Conservation (phyloP, 2,329 filamentous ascomycete genomes). For the Allantophomopsis cytisporea region DNA sequence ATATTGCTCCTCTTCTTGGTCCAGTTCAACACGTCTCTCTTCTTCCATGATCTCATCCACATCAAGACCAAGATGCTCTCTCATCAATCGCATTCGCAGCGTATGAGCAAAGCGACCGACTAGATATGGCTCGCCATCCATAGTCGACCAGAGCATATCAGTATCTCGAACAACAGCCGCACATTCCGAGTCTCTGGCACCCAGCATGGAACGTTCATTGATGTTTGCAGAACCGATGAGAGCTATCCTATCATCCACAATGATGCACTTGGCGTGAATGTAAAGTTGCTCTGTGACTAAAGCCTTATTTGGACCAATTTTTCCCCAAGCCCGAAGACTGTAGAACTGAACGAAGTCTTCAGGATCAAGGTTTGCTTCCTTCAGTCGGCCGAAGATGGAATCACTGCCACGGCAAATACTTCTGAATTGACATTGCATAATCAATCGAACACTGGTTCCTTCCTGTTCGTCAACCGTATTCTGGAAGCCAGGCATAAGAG, state of each 20-base stretch:
- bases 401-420: constrained; percentile 89
- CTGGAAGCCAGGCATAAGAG: constrained; percentile 96
- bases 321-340: constrained; percentile 82
- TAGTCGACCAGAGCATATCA: constrained; percentile 81
- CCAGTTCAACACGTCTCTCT: constrained; percentile 54
- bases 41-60: constrained; percentile 83
- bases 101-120: constrained; percentile 91
- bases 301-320: constrained; percentile 68
- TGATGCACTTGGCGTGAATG: constrained; percentile 93
- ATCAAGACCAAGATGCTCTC: constrained; percentile 91
- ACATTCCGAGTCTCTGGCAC: constrained; percentile 81
- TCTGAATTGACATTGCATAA: constrained; percentile 93
- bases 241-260: constrained; percentile 85
- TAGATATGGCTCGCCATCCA: constrained; percentile 80
- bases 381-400: constrained; percentile 81
- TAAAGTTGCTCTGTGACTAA: constrained; percentile 94
- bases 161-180: constrained; percentile 85
- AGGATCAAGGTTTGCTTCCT: constrained; percentile 70
- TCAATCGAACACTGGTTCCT: constrained; percentile 84
- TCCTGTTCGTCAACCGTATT: constrained; percentile 91
- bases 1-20: constrained; percentile 38
- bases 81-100: constrained; percentile 84
- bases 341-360: constrained; percentile 96
- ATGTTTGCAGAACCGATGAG: constrained; percentile 98
- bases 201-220: constrained; percentile 93